Evolutionary conservation across 2,329 filamentous ascomycete species (phyloP), one percentile per base, ranked within the genome.

Genomic region (Neofusicoccum parvum): DNA sequence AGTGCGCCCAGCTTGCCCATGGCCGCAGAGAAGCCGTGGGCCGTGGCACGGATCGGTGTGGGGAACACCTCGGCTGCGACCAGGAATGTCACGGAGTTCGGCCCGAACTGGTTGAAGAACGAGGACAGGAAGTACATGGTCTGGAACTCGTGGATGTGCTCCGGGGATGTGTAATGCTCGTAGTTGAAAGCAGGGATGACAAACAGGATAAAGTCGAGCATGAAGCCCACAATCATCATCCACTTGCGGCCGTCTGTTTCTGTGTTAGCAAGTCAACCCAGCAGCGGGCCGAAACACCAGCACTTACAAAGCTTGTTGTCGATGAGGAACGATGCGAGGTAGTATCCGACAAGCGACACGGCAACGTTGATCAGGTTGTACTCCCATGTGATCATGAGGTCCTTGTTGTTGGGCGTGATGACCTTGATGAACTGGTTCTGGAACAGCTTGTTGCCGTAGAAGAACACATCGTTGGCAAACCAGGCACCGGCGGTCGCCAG

Each of bases 361-460:
- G 89, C 89, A 65, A 96, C 89, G 81, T 98, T 98, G 84, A 93
- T 85, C 76, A 98, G 80, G 81, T 95, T 97, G 90, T 93, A 98
- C 53, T 92, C 83, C 94, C 94, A 98, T 67, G 86, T 89, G 39
- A 89, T 89, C 87, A 97, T 91, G 76, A 97, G 87, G 7, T 91
- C 92, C 41, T 83, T 80, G 69, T 87, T 86, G 69, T 62, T 88
- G 85, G 37, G 37, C 64, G 89, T 91, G 70, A 97, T 89, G 74
- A 95, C 90, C 37, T 82, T 83, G 80, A 97, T 97, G 81, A 97
- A 97, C 76, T 94, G 87, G 68, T 86, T 87, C 81, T 97, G 94
- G 86, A 97, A 97, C 63, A 97, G 89, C 86, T 97, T 97, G 89
- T 97, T 97, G 72, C 94, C 94, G 82, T 98, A 98, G 84, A 98